Base-by-base conservation (phyloP, 129 eudicot species). In the Arctium minus region DNA sequence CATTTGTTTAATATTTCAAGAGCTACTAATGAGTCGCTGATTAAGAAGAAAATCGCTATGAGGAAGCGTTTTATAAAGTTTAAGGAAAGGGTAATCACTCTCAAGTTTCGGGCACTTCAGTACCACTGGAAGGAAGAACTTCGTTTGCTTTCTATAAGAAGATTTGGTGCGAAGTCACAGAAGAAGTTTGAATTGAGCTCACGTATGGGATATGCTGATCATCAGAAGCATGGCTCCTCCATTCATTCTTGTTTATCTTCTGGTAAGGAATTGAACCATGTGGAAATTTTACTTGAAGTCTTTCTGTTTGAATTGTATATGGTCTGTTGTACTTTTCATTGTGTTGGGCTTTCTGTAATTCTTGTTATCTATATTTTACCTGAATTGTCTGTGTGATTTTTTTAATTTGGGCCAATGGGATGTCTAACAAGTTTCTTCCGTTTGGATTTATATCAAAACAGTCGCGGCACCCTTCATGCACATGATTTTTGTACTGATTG, bases 61-160 rank as follows among this genome's bases (percentile, higher is more conserved):
- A 90, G 92, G 87, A 93, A 93, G 82, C 89, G 87, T 17, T 88
- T 77, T 65, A 30, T 82, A 68, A 89, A 56, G n/a, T 89, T 93
- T 27, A 96, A 92, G 81, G 99, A 93, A 86, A 92, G 90, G 78
- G 94, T 84, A 17, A 44, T 83, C 56, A 79, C 87, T 10, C 82
- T 90, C 15, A 93, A 96, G 88, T 96, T 89, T 84, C 86, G 89
- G 74, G 92, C 88, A 10, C 83, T 89, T 84, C 97, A 87, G 74
- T 88, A 93, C 74, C 85, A 88, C 32, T 96, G 98, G 98, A 93
- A 92, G 84, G 93, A 93, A 89, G 92, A 91, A 42, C 71, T 91
- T 74, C 92, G 86, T 9, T 48, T 87, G 79, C 94, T 89, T 72
- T 90, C 99, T 48, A 33, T 90, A 39, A 89, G 73, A 87, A 96